These are phyloP conservation scores for Dissophora ornata DNA, from an alignment of 192 early-diverging fungal species.

Conservation along the genomic window DNA sequence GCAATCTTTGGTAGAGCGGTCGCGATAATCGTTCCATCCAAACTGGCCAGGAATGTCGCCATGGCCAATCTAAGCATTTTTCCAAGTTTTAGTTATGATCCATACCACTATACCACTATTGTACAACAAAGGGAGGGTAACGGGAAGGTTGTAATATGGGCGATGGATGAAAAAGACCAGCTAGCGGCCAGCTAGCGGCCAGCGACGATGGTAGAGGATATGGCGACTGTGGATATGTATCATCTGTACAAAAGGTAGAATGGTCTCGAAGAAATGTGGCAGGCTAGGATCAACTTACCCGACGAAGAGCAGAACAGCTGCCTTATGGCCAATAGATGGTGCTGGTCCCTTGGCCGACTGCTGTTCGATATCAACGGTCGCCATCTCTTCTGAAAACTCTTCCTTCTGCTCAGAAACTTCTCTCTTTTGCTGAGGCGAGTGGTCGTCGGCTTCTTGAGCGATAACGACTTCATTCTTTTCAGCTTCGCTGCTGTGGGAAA, in stretches of 20 bases:
- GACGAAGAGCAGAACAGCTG: constrained; percentile 43
- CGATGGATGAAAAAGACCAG: too few relatives aligned
- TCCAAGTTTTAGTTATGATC: too few relatives aligned
- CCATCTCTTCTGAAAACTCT: not conserved
- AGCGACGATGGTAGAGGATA: too few relatives aligned
- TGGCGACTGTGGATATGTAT: too few relatives aligned
- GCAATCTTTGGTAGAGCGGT: constrained; percentile 71
- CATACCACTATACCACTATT: too few relatives aligned
- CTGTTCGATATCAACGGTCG: constrained; percentile 15
- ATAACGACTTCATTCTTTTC: too few relatives aligned
- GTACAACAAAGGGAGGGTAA: too few relatives aligned
- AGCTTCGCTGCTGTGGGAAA: too few relatives aligned
- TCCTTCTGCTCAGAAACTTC: not conserved
- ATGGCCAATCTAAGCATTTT: constrained; percentile 60
- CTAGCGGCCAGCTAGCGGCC: too few relatives aligned
- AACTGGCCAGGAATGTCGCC: constrained; percentile 67
- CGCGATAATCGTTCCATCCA: constrained; percentile 75
- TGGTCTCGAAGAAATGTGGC: too few relatives aligned
- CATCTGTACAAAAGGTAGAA: too few relatives aligned
- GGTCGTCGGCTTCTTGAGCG: not conserved
- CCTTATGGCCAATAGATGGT: constrained; percentile 9
- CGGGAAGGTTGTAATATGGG: too few relatives aligned
- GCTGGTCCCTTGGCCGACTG: constrained; percentile 2
- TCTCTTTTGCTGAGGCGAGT: not conserved
- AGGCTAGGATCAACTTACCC: constrained; percentile 32